Evolutionary conservation across 345 rosid species (phyloP).

Genomic region (Nasturtium officinale): DNA sequence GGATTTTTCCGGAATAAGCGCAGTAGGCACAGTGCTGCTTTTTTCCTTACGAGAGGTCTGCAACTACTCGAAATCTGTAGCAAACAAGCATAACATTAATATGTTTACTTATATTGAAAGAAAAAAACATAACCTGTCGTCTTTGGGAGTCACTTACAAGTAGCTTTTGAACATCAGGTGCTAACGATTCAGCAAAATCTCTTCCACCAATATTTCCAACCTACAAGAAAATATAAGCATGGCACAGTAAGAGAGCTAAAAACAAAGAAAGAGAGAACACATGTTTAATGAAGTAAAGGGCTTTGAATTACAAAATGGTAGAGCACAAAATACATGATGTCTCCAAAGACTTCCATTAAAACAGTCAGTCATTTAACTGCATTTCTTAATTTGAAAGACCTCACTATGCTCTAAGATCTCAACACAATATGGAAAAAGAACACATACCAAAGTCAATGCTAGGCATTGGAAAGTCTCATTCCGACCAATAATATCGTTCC

Average conservation of each 20-base stretch:
- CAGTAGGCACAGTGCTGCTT: conserved; percentile 94
- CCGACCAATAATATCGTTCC: conserved; percentile 97
- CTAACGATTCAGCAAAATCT: conserved; percentile 97
- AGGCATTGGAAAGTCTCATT: conserved; percentile 99
- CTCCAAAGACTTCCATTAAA: not conserved
- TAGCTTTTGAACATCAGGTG: conserved; percentile 97
- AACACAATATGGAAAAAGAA: conserved; percentile 9
- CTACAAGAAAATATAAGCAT: conserved; percentile 51
- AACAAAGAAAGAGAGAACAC: not conserved
- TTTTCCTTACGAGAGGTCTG: conserved; percentile 98
- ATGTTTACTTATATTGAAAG: conserved; percentile 24
- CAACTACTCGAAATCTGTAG: conserved; percentile 96
- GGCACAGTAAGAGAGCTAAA: conserved; percentile 62
- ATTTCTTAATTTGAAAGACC: conserved; percentile 17
- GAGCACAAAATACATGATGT: not conserved
- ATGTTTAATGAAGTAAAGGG: conserved; percentile 7
- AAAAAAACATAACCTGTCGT: conserved; percentile 11
- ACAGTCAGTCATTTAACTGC: conserved; percentile 23
- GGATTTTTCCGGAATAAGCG: conserved; percentile 97
- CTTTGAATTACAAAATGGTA: conserved; percentile 4
- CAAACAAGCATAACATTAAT: conserved; percentile 34
- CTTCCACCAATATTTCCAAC: conserved; percentile 99
- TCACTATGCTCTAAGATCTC: conserved; percentile 17
- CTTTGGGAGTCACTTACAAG: conserved; percentile 62
- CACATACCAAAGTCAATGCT: conserved; percentile 95